phyloP scores from a whole-genome alignment of 2,329 filamentous ascomycete genomes.

The Stemphylium beticola region DNA sequence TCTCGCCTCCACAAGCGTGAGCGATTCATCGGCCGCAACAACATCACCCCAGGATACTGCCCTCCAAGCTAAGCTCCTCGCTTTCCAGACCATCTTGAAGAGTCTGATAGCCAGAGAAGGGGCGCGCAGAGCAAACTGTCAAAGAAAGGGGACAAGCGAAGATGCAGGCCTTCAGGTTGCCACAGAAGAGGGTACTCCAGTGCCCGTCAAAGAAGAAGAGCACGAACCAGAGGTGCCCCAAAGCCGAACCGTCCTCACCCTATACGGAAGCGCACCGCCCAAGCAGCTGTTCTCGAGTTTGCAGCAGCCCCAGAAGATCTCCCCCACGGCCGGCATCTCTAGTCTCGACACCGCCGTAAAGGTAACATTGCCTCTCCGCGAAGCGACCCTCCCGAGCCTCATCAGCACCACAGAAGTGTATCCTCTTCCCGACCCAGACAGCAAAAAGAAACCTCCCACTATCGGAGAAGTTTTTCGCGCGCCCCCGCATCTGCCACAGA shows the following conservation, averaged over 20 bases:
- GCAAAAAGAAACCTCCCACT: constrained; percentile 63
- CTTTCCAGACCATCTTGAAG: constrained; percentile 42
- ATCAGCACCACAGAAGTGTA: constrained; percentile 72
- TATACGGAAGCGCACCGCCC: constrained; percentile 74
- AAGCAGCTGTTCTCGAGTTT: constrained; percentile 88
- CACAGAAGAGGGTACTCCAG: constrained; percentile 19
- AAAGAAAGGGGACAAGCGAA: constrained; percentile 9
- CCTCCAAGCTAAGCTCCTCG: constrained; percentile 40
- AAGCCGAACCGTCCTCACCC: constrained; percentile 70
- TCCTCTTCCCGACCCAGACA: constrained; percentile 54
- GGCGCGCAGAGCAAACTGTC: constrained; percentile 21
- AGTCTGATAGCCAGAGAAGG: constrained; percentile 41
- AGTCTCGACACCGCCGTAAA: constrained; percentile 51
- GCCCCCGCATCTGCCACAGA: constrained; percentile 66
- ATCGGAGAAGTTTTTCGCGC: constrained; percentile 78
- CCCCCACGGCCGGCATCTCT: constrained; percentile 40
- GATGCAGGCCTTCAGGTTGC: constrained; percentile 13
- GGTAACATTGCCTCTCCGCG: constrained; percentile 61
- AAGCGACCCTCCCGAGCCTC: constrained; percentile 74
- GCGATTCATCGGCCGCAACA: constrained; percentile 28
- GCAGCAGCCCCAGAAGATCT: constrained; percentile 59
- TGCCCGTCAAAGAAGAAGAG: constrained; percentile 31
- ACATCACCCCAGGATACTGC: constrained; percentile 45
- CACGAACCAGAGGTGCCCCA: constrained; percentile 35
- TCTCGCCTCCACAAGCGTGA: constrained; percentile 40